phyloP scores from a whole-genome alignment of 2,329 filamentous ascomycete genomes.

The Xylaria sp. region DNA sequence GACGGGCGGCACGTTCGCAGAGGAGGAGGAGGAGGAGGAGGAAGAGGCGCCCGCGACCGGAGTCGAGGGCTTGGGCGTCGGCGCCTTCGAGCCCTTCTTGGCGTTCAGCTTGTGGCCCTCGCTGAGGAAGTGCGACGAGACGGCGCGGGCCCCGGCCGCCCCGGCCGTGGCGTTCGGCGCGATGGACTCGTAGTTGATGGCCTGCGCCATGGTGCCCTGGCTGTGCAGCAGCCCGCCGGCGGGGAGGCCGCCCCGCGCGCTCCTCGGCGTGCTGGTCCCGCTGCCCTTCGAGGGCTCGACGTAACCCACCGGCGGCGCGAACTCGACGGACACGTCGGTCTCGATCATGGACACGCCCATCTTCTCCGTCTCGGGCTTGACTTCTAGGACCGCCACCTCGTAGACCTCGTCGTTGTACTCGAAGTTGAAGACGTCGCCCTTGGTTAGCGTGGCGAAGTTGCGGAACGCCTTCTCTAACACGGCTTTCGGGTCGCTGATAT shows the following conservation, averaged over 20 bases:
- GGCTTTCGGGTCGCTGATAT: conserved; percentile 95
- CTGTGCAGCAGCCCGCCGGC: conserved; percentile 76
- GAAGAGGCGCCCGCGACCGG: conserved; percentile 65
- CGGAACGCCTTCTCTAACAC: conserved; percentile 96
- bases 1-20: conserved; percentile 35
- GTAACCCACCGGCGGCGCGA: conserved; percentile 91
- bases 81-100: conserved; percentile 78
- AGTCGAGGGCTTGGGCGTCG: conserved; percentile 73
- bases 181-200: conserved; percentile 95
- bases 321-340: conserved; percentile 95
- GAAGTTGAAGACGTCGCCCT: conserved; percentile 94
- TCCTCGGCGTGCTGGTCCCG: conserved; percentile 85
- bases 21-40: too few relatives aligned
- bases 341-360: conserved; percentile 93
- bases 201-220: conserved; percentile 92
- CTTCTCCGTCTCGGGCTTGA: conserved; percentile 81
- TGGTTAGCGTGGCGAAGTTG: conserved; percentile 91
- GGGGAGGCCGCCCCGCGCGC: conserved; percentile 64
- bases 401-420: conserved; percentile 94
- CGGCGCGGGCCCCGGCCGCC: conserved; percentile 49
- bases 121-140: conserved; percentile 74
- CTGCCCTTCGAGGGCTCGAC: conserved; percentile 79
- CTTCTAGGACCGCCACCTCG: conserved; percentile 89
- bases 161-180: conserved; percentile 74
- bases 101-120: conserved; percentile 80